Conservation (phyloP, 257 asterid genomes). For the Scutellaria baicalensis region DNA sequence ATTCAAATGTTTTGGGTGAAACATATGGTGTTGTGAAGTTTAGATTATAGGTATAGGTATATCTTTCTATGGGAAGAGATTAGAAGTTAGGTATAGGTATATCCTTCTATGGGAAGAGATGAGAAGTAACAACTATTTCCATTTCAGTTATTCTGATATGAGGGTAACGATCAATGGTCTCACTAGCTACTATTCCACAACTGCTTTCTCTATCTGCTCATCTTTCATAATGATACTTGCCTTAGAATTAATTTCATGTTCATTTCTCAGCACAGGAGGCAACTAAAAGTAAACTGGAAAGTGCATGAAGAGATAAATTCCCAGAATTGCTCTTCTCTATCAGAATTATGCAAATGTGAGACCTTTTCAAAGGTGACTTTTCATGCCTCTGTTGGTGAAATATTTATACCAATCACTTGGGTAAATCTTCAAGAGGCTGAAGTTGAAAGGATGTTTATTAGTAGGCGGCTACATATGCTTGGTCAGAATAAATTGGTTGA, state of each 20-base stretch:
- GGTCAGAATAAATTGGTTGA: slow-evolving; percentile 42
- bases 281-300: slow-evolving; percentile 53
- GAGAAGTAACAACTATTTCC: neutral
- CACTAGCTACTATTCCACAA: neutral
- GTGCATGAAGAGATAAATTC: slow-evolving; percentile 39
- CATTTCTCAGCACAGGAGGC: slow-evolving; percentile 36
- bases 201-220: neutral
- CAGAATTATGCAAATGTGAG: slow-evolving; percentile 32
- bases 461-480: slow-evolving; percentile 38
- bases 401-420: slow-evolving; percentile 62
- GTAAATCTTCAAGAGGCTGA: slow-evolving; percentile 42
- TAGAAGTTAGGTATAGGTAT: too few species aligned
- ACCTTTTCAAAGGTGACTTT: slow-evolving; percentile 36
- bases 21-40: neutral
- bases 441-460: slow-evolving; percentile 57
- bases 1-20: neutral
- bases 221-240: neutral
- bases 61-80: neutral
- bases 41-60: neutral
- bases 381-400: slow-evolving; percentile 63
- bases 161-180: neutral
- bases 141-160: neutral
- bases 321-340: slow-evolving; percentile 43
- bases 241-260: slow-evolving; percentile 1
- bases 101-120: too few species aligned